Conservation (phyloP, 768 basidiomycete genomes). For the Tricholoma terreum region DNA sequence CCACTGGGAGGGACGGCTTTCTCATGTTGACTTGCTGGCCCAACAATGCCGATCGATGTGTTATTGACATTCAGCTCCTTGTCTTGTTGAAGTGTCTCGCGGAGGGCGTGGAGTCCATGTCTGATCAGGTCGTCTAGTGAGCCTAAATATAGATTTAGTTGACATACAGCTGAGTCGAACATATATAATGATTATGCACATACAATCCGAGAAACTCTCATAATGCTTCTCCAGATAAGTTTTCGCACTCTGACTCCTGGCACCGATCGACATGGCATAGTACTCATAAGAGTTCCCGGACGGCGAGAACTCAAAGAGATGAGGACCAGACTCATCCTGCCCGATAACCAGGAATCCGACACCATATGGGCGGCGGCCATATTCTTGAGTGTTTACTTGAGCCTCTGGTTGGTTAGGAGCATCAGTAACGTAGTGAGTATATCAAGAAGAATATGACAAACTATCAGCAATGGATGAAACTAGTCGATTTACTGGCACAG, state of each 20-base stretch:
- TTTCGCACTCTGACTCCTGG: conserved; percentile 96
- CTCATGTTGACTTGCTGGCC: conserved; percentile 63
- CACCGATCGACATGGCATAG: conserved; percentile 97
- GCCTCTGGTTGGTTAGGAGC: conserved; percentile 59
- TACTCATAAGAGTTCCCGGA: conserved; percentile 98
- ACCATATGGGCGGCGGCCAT: conserved; percentile 95
- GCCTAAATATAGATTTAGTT: conserved; percentile 40
- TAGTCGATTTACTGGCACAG: conserved; percentile 90
- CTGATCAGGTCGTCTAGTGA: conserved; percentile 83
- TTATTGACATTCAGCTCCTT: conserved; percentile 92
- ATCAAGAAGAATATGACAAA: conserved; percentile 38
- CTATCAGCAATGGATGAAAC: conserved; percentile 95
- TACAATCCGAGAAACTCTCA: conserved; percentile 82
- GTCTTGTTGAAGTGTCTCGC: conserved; percentile 97
- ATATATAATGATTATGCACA: conserved; percentile 28
- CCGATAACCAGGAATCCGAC: conserved; percentile 98
- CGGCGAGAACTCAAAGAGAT: conserved; percentile 97
- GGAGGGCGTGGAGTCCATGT: conserved; percentile 92
- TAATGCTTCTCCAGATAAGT: conserved; percentile 97
- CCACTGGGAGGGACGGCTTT: conserved; percentile 47
- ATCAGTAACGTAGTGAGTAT: neutral
- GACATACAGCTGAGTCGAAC: neutral
- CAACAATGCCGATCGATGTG: conserved; percentile 93
- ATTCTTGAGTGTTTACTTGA: conserved; percentile 98
- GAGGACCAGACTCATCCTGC: conserved; percentile 93